Conservation (phyloP, 2,329 filamentous ascomycete genomes). For the Sporothrix pseudoabietina region DNA sequence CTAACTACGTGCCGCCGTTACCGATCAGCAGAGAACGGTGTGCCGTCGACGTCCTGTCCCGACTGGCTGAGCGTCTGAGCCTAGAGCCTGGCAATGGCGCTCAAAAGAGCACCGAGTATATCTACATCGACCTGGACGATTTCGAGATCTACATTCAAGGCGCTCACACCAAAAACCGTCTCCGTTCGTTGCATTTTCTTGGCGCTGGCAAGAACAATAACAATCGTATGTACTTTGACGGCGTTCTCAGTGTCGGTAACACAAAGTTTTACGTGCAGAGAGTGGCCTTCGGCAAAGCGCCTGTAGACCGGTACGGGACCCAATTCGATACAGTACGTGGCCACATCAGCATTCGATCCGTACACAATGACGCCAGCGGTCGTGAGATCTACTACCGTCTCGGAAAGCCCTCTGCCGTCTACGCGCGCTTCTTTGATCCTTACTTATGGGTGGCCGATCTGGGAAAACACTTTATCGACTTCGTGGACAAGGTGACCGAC, state of each 20-base stretch:
- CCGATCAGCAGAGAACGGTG: background rate
- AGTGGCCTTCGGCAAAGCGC: constrained; percentile 60
- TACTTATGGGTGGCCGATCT: constrained; percentile 74
- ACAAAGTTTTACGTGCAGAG: constrained; percentile 54
- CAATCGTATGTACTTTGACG: constrained; percentile 59
- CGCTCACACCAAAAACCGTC: constrained; percentile 48
- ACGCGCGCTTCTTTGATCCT: constrained; percentile 60
- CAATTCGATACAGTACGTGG: constrained; percentile 51
- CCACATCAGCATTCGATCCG: constrained; percentile 66
- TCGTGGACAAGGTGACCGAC: constrained; percentile 47
- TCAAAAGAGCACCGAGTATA: constrained; percentile 39
- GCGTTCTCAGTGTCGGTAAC: constrained; percentile 53
- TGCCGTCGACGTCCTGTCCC: constrained; percentile 1
- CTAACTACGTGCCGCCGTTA: constrained; percentile 26
- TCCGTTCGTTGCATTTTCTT: constrained; percentile 59
- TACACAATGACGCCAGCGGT: constrained; percentile 43
- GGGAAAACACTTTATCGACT: constrained; percentile 73
- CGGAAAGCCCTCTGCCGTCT: constrained; percentile 58
- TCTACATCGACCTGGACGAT: constrained; percentile 57
- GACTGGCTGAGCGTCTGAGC: constrained; percentile 34
- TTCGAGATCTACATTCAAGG: constrained; percentile 60
- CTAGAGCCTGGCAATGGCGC: constrained; percentile 32
- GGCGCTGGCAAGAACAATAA: constrained; percentile 43
- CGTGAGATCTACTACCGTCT: constrained; percentile 66
- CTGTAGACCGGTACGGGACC: constrained; percentile 67